These are phyloP conservation scores for Cytospora leucostoma DNA, from an alignment of 2,329 filamentous ascomycete genomes.

Conservation along the genomic window DNA sequence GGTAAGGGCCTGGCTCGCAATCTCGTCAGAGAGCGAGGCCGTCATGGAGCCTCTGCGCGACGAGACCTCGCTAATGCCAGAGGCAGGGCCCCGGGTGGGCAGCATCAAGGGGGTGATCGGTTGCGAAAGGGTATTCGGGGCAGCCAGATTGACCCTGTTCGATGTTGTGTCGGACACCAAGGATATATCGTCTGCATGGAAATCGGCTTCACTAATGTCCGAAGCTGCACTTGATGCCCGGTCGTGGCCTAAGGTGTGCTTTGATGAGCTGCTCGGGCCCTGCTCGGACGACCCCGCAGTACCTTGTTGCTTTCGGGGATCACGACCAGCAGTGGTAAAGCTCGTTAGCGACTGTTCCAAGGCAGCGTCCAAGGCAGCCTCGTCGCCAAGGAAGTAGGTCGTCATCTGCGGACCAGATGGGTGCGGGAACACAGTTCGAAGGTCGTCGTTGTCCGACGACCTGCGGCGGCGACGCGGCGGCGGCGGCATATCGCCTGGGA, in stretches of 20 bases:
- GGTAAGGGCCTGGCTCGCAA: conserved; percentile 40
- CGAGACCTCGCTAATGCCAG: conserved; percentile 50
- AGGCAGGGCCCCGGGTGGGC: conserved; percentile 43
- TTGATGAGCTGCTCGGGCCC: conserved; percentile 17
- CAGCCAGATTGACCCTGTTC: conserved; percentile 27
- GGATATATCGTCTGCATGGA: conserved; percentile 23
- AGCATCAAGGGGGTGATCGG: conserved; percentile 50
- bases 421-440: conserved; percentile 36
- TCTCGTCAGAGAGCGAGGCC: conserved; percentile 50
- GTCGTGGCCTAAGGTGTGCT: conserved; percentile 18
- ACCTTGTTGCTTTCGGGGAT: conserved; percentile 39
- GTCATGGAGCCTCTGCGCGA: conserved; percentile 55
- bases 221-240: conserved; percentile 18
- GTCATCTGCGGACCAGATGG: conserved; percentile 46
- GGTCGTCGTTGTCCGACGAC: conserved; percentile 37
- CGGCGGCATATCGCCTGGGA: conserved; percentile 48
- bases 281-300: conserved; percentile 11
- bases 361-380: conserved; percentile 48
- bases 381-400: conserved; percentile 54
- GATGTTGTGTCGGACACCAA: conserved; percentile 25
- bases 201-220: conserved; percentile 9
- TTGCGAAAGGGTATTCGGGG: conserved; percentile 38
- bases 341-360: conserved; percentile 35
- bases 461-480: conserved; percentile 42
- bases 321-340: conserved; percentile 35